Base-by-base conservation (phyloP, 169 alveolate genomes). In the Cryptosporidium felis region DNA sequence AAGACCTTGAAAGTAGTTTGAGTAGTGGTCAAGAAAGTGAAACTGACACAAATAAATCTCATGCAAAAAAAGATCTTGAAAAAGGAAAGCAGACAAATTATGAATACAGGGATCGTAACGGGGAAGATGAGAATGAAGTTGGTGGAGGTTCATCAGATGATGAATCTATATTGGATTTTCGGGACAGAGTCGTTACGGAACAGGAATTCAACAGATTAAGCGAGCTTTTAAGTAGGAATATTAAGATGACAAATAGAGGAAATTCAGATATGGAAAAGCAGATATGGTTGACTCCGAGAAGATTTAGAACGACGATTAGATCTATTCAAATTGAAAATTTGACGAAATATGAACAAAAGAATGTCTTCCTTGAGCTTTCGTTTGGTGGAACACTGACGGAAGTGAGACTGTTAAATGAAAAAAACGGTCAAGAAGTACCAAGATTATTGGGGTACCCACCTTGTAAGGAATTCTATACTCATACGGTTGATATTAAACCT, bases 361-460 rank as follows among this genome's bases (percentile, higher is more conserved):
- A 74, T 34, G 67, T 74, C 12, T 74, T 74, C 56, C 36, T 74
- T 14, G 85, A 74, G 26, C 56, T 74, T 53, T 56, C 65, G 10
- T 74, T 74, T 74, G 85, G 85, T 40, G 85, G 85, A 53, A 74
- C 85, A 34, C 30, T 74, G 5, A 74, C 85, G n/a, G 85, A 74
- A 58, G 66, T 74, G 23, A 74, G 85, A 32, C 28, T 74, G 38
- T 40, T 74, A n/a, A 45, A 74, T 30, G 38, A 10, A 1, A 56
- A 53, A 6, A 74, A 26, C 0, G 61, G 61, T n/a, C 46, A 49
- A 6, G 85, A 74, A 28, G 58, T 74, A 8, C 85, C 85, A 34
- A 74, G 85, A 36, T 34, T 74, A 18, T 47, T 74, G 41, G 85
- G 85, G 12, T 74, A 74, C 26, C 85, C 85, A 28, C 58, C 85